A percentile compares a stretch with the other conserved stretches of the same genome.
Evolutionary conservation across 371 early-diverging fungal genomes (phyloP).

Genomic region (Apophysomyces elegans): DNA sequence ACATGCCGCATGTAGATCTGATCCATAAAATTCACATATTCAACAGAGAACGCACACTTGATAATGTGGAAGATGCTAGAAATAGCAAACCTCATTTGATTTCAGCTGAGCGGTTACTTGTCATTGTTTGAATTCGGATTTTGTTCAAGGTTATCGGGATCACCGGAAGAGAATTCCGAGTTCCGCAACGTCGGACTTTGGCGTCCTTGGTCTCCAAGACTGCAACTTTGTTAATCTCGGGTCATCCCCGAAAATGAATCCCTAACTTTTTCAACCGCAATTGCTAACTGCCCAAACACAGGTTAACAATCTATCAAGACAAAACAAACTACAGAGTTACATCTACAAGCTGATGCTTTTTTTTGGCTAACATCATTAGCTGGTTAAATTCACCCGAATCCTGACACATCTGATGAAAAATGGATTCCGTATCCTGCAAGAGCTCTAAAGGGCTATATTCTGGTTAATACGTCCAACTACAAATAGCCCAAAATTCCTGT

Average conservation of each 20-base stretch:
- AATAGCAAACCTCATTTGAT: too few species aligned
- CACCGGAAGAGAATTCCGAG: constrained; percentile 1
- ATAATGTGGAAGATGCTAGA: too few species aligned
- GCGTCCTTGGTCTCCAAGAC: not conserved
- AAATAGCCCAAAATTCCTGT: not conserved
- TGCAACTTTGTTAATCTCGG: not conserved
- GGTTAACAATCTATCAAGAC: too few species aligned
- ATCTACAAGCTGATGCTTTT: constrained; percentile 1
- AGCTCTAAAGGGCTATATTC: not conserved
- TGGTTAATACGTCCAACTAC: not conserved
- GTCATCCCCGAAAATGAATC: not conserved
- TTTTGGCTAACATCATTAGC: not conserved
- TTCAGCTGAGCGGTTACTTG: too few species aligned
- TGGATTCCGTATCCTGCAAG: not conserved
- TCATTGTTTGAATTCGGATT: not conserved
- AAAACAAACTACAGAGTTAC: not conserved
- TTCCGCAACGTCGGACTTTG: not conserved
- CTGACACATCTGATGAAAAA: constrained; percentile 44
- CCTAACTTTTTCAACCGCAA: not conserved
- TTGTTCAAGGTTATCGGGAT: constrained; percentile 6
- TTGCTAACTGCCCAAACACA: not conserved
- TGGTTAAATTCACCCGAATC: constrained; percentile 38
- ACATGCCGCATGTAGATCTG: not conserved
- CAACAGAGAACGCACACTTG: too few species aligned
- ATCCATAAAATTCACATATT: not conserved